These are phyloP conservation scores for Arachnopeziza araneosa DNA, from an alignment of 2,329 filamentous ascomycete genomes.

Conservation along the genomic window DNA sequence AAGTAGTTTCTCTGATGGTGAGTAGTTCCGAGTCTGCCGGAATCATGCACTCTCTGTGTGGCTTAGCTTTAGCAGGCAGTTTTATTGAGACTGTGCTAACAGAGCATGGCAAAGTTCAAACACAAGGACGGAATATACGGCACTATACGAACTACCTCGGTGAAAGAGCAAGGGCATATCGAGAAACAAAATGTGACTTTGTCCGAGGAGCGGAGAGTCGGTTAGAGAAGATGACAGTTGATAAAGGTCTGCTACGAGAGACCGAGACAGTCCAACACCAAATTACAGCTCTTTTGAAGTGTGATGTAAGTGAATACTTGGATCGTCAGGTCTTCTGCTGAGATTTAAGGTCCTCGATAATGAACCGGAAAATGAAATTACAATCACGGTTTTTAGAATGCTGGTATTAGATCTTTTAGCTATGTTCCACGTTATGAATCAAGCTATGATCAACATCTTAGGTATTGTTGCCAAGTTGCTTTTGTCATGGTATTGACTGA, in stretches of 20 bases:
- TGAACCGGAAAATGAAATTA: constrained; percentile 95
- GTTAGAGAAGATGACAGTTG: constrained; percentile 78
- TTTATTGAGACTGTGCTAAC: constrained; percentile 34
- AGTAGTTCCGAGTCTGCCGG: constrained; percentile 31
- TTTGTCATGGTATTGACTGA: neutral
- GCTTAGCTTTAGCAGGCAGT: constrained; percentile 14
- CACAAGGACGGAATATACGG: constrained; percentile 89
- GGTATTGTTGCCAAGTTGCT: constrained; percentile 47
- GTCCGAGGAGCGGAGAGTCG: constrained; percentile 77
- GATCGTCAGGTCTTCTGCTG: constrained; percentile 9
- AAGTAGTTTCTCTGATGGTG: constrained; percentile 88
- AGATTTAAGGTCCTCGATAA: constrained; percentile 66
- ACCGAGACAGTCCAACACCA: constrained; percentile 88
- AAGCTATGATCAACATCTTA: constrained; percentile 93
- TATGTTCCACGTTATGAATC: constrained; percentile 91
- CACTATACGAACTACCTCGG: constrained; percentile 85
- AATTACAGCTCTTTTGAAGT: constrained; percentile 78
- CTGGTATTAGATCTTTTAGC: constrained; percentile 84
- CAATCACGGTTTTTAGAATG: constrained; percentile 85
- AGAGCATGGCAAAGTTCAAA: constrained; percentile 61
- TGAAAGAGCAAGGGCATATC: constrained; percentile 75
- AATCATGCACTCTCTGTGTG: constrained; percentile 3
- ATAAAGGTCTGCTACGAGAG: constrained; percentile 87
- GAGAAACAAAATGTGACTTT: constrained; percentile 83
- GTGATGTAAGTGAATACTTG: constrained; percentile 60